Evolutionary conservation across 2,329 filamentous ascomycete species (phyloP), one percentile per base, ranked within the genome.

Genomic region (Podosphaera leucotricha): DNA sequence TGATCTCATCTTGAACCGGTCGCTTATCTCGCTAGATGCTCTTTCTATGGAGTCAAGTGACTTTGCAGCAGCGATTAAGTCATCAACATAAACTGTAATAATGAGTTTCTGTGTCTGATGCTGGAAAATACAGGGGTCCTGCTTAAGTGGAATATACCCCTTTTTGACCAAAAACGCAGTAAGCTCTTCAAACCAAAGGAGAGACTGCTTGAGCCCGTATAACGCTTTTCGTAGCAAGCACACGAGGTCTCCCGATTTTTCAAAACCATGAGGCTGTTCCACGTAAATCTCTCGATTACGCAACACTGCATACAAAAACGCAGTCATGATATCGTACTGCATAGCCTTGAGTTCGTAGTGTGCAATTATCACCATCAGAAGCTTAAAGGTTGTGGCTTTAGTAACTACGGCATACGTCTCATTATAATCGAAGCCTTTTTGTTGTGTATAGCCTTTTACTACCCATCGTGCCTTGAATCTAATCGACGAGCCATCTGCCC

Each of bases 241-340:
- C 2, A 40, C 20, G 11, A 21, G 7, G 2, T 40, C 38, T 2
- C 20, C 20, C 24, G 7, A 5, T 24, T 26, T 7, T 40, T 40
- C 38, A 11, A 40, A 40, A 5, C 38, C 21, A 8, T 40, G 38
- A n/a, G 20, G 38, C 22, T 40, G 38, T 19, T 40, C 38, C 5
- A 40, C 38, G 13, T 26, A 40, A 15, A 40, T 40, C 21, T 40
- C 20, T 8, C n/a, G 38, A 40, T 40, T 5, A n/a, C 22, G 2
- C 6, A 40, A 21, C 11, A 15, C 20, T 10, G 40, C 40, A 33
- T 42, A 42, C 16, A 42, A 35, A 33, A 42, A 42, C 2, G 40
- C 40, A 16, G 40, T 42, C n/a, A 35, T 33, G 10, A 42, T 42
- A 20, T 42, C 26, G 21, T 42, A 42, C 19, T 42, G 40, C 26